phyloP scores from a whole-genome alignment of 176 grass and related monocot genomes.

The Guadua angustifolia region DNA sequence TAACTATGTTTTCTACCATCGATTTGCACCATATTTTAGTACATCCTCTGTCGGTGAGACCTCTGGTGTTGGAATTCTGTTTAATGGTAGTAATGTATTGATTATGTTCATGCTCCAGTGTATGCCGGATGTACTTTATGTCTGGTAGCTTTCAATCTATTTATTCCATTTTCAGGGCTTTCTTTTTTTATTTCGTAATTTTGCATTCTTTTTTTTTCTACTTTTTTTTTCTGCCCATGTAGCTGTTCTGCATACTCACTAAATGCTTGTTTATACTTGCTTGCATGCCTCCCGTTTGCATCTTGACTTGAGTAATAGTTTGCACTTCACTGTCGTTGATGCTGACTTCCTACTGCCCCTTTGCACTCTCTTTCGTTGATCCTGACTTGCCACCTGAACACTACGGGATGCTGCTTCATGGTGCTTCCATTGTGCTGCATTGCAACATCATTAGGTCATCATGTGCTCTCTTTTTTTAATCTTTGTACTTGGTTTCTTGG shows the following conservation, averaged over 20 bases:
- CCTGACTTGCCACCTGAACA: conserved; percentile 57
- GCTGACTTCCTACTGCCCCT: conserved; percentile 44
- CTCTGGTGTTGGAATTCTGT: neutral
- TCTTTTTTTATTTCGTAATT: neutral
- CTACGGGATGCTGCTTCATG: conserved; percentile 32
- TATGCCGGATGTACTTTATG: neutral
- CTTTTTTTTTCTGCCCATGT: neutral
- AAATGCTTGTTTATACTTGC: conserved; percentile 27
- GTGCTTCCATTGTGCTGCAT: conserved; percentile 22
- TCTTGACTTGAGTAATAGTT: conserved; percentile 54
- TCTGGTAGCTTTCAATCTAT: neutral
- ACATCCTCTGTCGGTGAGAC: conserved; percentile 39
- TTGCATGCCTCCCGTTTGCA: conserved; percentile 27
- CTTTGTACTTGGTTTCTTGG: conserved; percentile 15
- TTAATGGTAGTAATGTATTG: neutral
- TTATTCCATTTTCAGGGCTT: conserved; percentile 22
- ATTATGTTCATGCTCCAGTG: conserved; percentile 13
- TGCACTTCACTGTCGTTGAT: conserved; percentile 47
- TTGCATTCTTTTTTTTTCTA: conserved; percentile 31
- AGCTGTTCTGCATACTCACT: conserved; percentile 33
- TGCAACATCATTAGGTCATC: conserved; percentile 35
- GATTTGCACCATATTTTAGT: conserved; percentile 28
- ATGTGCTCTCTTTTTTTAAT: neutral
- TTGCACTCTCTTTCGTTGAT: conserved; percentile 47
- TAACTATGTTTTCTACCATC: conserved; percentile 32